Evolutionary conservation across 108 stramenopile genomes (phyloP).

Genomic region (Cyclotella choctawhatcheeana): DNA sequence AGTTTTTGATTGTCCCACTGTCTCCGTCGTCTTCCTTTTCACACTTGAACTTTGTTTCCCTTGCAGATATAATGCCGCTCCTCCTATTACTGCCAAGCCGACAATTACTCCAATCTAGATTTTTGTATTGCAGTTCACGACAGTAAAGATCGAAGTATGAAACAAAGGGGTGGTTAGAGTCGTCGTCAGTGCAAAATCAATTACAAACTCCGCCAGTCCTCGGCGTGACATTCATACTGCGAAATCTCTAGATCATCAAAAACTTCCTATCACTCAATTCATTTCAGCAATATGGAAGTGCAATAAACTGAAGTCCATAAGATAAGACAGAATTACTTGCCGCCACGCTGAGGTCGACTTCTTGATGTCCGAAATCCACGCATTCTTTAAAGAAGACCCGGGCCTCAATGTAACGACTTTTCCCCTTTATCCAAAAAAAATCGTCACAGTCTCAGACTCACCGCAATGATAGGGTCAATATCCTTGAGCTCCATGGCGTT

Average conservation of each 20-base stretch:
- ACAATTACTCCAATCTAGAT: conserved; percentile 22
- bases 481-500: not conserved
- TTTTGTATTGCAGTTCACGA: not conserved
- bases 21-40: not conserved
- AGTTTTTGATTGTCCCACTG: not conserved
- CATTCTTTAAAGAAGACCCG: too few relatives aligned
- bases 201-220: too few relatives aligned
- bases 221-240: too few relatives aligned
- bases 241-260: too few relatives aligned
- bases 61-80: conserved; percentile 6
- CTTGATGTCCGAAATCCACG: too few relatives aligned
- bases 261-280: too few relatives aligned
- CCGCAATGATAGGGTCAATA: not conserved
- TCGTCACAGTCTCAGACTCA: not conserved
- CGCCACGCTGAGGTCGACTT: too few relatives aligned
- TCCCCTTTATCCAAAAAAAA: not conserved
- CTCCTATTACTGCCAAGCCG: conserved; percentile 16
- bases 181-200: not conserved
- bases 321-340: too few relatives aligned
- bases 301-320: too few relatives aligned
- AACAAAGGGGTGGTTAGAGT: not conserved
- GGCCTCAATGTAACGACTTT: not conserved
- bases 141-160: not conserved
- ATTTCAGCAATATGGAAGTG: too few relatives aligned
- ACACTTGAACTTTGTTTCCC: not conserved